phyloP scores from a whole-genome alignment of 345 rosid species.

The Passiflora organensis region DNA sequence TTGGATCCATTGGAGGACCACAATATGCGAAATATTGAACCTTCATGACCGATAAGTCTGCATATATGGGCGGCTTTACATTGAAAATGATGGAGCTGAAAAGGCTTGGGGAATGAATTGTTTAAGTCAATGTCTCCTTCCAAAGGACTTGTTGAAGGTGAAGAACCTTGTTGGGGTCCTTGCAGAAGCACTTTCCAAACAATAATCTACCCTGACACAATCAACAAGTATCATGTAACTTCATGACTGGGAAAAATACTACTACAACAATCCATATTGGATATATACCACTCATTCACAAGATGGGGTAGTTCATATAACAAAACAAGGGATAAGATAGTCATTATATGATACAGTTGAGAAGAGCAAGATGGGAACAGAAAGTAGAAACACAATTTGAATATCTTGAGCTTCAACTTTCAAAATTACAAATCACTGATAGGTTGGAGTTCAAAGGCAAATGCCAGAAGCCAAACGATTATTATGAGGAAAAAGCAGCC shows the following conservation, averaged over 20 bases:
- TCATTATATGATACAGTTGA: no score
- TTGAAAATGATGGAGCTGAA: slow-evolving; percentile 19
- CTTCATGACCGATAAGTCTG: slow-evolving; percentile 89
- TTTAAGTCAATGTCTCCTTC: slow-evolving; percentile 16
- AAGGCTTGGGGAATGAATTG: slow-evolving; percentile 20
- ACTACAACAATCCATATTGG: no score
- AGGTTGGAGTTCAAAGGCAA: no score
- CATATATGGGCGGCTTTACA: slow-evolving; percentile 45
- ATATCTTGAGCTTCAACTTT: no score
- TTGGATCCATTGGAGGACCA: slow-evolving; percentile 86
- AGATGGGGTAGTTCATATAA: no score
- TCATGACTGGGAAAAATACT: no score
- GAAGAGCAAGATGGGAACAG: no score
- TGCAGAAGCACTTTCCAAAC: slow-evolving; percentile 62
- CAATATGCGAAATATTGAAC: slow-evolving; percentile 85
- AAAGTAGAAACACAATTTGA: no score
- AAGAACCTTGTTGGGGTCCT: slow-evolving; percentile 13
- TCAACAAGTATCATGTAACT: slow-evolving; percentile 11
- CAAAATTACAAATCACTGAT: no score
- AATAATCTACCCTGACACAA: slow-evolving; percentile 55
- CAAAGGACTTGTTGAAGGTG: slow-evolving; percentile 17
- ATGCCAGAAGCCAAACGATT: no score
- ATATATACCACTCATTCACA: no score
- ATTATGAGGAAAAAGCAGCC: slow-evolving; percentile 9
- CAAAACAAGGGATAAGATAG: no score